Conservation (phyloP, 2,329 filamentous ascomycete genomes). For the Paraconiothyrium brasiliense region DNA sequence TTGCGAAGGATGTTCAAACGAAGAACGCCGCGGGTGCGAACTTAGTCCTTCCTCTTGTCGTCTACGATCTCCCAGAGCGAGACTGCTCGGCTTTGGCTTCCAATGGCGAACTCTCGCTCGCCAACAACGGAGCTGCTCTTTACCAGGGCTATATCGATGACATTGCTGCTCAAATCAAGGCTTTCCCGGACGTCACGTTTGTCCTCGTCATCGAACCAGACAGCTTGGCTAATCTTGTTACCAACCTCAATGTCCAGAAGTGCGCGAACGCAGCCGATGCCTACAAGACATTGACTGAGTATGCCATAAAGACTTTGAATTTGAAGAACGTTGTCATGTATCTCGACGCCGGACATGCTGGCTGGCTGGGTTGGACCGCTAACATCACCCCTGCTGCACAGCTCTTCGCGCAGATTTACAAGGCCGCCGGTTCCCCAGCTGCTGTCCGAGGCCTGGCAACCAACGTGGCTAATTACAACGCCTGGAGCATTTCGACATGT, state of each 20-base stretch:
- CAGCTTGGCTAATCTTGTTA: slow-evolving; percentile 68
- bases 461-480: slow-evolving; percentile 68
- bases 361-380: slow-evolving; percentile 70
- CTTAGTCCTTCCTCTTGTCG: slow-evolving; percentile 62
- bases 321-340: slow-evolving; percentile 70
- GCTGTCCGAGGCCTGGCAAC: slow-evolving; percentile 62
- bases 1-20: slow-evolving; percentile 55
- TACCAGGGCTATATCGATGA: slow-evolving; percentile 63
- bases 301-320: slow-evolving; percentile 65
- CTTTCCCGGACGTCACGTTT: slow-evolving; percentile 61
- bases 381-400: slow-evolving; percentile 62
- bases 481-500: slow-evolving; percentile 57
- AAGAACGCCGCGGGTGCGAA: slow-evolving; percentile 57
- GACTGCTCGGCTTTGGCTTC: slow-evolving; percentile 71
- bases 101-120: slow-evolving; percentile 68
- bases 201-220: slow-evolving; percentile 66
- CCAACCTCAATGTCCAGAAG: slow-evolving; percentile 63
- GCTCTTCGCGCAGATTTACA: slow-evolving; percentile 58
- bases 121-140: slow-evolving; percentile 58
- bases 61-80: slow-evolving; percentile 70
- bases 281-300: slow-evolving; percentile 65
- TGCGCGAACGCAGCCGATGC: slow-evolving; percentile 63
- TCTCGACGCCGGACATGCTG: slow-evolving; percentile 69
- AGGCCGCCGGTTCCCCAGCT: slow-evolving; percentile 54
- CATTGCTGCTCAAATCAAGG: slow-evolving; percentile 61